Conservation (phyloP, 805 yeast species). For the Metschnikowia proteae region DNA sequence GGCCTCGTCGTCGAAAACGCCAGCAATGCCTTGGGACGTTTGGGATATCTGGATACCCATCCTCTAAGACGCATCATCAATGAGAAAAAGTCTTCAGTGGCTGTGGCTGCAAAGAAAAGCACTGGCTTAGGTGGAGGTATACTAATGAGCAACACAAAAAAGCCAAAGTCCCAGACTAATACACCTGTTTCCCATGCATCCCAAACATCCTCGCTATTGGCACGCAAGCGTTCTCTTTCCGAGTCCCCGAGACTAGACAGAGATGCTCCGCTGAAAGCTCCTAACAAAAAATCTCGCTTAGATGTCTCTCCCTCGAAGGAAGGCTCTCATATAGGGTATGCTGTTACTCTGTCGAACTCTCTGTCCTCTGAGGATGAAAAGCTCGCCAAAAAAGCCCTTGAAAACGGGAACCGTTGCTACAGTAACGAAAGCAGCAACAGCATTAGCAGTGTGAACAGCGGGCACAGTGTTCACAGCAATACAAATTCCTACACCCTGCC, state of each 20-base stretch:
- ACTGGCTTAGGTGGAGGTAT: conserved; percentile 29
- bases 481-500: conserved; percentile 32
- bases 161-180: conserved; percentile 7
- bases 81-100: conserved; percentile 9
- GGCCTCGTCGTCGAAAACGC: conserved; percentile 30
- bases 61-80: conserved; percentile 37
- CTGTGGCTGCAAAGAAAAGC: conserved; percentile 7
- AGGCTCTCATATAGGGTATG: conserved; percentile 1
- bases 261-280: conserved; percentile 7
- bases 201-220: conserved; percentile 3
- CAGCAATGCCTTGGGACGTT: conserved; percentile 37
- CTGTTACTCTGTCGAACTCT: conserved; percentile 19
- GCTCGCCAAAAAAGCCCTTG: conserved; percentile 14
- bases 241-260: conserved; percentile 20
- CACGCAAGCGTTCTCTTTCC: conserved; percentile 19
- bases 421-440: conserved; percentile 13
- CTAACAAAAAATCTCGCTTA: conserved; percentile 8
- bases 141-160: conserved; percentile 17
- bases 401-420: conserved; percentile 13
- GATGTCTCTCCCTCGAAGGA: conserved; percentile 16
- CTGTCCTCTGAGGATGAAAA: conserved; percentile 24
- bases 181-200: conserved; percentile 6
- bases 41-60: conserved; percentile 42
- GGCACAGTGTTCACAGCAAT: conserved; percentile 3
- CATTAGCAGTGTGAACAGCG: conserved; percentile 14